Percentiles rank a stretch among this genome's conserved stretches.
These are phyloP conservation scores for Pichia cactophila DNA, from an alignment of 1,139 yeast species.

Conservation along the genomic window DNA sequence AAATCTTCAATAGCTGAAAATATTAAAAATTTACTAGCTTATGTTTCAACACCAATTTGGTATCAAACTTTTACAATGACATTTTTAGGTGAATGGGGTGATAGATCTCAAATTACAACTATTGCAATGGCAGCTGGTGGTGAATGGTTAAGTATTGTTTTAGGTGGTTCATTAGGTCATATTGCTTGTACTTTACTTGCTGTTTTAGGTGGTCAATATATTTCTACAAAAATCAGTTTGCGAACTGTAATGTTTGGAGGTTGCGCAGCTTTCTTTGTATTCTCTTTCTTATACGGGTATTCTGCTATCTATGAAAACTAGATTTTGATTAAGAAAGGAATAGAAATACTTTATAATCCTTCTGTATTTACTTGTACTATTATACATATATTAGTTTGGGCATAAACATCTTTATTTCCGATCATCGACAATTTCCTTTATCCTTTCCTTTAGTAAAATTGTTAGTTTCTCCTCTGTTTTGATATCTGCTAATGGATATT, in stretches of 20 bases:
- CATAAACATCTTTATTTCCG: background rate
- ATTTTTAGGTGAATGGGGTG: conserved; percentile 98
- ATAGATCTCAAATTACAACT: conserved; percentile 94
- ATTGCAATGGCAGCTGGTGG: conserved; percentile 98
- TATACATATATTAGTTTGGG: background rate
- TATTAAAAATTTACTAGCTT: conserved; percentile 22
- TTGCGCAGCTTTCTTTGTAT: conserved; percentile 73
- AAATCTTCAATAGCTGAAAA: conserved; percentile 1
- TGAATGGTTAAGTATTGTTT: conserved; percentile 80
- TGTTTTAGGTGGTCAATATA: conserved; percentile 84
- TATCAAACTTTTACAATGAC: conserved; percentile 95
- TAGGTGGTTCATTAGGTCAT: conserved; percentile 90
- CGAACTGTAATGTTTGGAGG: conserved; percentile 91
- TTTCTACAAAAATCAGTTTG: conserved; percentile 86
- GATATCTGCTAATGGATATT: conserved; percentile 8
- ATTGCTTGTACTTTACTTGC: conserved; percentile 86
- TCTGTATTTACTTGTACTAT: background rate
- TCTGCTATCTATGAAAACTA: conserved; percentile 38
- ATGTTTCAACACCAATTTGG: conserved; percentile 81
- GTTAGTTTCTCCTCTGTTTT: conserved; percentile 25
- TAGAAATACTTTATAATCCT: background rate
- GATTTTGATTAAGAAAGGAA: background rate
- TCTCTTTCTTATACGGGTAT: conserved; percentile 72
- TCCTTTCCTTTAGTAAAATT: conserved; percentile 33
- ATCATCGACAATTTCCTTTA: conserved; percentile 14